A percentile compares a stretch with the other conserved stretches of the same genome.
These are phyloP conservation scores for Echria macrotheca DNA, from an alignment of 495 filamentous ascomycete species.

Conservation along the genomic window DNA sequence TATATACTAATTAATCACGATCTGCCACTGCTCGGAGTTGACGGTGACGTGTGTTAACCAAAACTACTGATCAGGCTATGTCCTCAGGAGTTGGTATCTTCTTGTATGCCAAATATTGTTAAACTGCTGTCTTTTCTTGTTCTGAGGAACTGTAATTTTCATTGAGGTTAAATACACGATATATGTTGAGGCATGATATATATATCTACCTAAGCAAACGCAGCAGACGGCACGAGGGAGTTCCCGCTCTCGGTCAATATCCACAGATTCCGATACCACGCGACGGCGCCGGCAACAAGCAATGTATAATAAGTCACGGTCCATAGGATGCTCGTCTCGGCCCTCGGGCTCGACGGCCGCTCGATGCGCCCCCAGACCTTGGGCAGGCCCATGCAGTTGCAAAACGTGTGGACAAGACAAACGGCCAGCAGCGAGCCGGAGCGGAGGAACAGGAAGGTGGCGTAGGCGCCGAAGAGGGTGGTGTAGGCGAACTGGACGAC, in stretches of 20 bases:
- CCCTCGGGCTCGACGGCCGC: constrained; percentile 19
- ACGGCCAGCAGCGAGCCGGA: constrained; percentile 73
- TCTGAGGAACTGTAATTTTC: no score
- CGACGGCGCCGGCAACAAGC: constrained; percentile 62
- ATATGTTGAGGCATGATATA: no score
- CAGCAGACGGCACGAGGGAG: constrained; percentile 37
- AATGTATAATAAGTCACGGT: constrained; percentile 72
- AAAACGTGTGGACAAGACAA: constrained; percentile 77
- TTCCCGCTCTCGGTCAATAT: constrained; percentile 60
- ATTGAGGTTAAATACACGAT: no score
- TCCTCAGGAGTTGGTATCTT: no score
- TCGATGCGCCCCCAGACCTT: constrained; percentile 74
- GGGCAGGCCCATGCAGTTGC: constrained; percentile 90
- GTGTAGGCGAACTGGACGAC: constrained; percentile 89
- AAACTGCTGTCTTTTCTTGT: no score
- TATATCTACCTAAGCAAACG: constrained; percentile 15
- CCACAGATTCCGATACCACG: constrained; percentile 66
- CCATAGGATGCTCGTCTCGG: constrained; percentile 47
- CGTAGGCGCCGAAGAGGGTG: constrained; percentile 86
- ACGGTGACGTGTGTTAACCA: no score
- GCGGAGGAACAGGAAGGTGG: constrained; percentile 82
- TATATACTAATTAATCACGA: no score
- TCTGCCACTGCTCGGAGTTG: no score
- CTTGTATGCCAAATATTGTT: no score
- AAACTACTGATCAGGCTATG: no score